Evolutionary conservation across 2,329 filamentous ascomycete genomes (phyloP), one percentile per base, ranked within the genome.

Genomic region (Neonectria ditissima): DNA sequence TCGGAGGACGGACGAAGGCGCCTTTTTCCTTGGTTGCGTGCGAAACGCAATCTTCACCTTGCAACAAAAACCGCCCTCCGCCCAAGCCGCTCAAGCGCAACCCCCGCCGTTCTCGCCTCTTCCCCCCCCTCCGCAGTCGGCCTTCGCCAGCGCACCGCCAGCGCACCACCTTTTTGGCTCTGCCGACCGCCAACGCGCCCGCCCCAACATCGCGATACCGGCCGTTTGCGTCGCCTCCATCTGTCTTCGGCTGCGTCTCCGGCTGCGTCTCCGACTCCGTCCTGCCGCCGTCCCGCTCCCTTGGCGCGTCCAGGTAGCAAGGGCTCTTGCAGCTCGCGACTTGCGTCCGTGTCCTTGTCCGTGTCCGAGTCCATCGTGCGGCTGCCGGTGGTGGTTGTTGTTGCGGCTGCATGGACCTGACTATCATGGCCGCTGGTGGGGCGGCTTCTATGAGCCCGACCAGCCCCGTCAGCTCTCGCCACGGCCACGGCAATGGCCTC

Each of bases 401-500:
- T 68, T 57, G 63, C 65, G 69, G 73, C 70, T 69, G 79, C 77
- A 85, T 85, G 83, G 83, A 85, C 73, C 78, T 82, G 72, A 79
- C 80, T 69, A 79, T 79, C 73, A 76, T 80, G 76, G 79, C 79
- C 74, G 79, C 78, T 72, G 78, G 80, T 76, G 82, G 81, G 76
- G 81, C 80, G 67, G 79, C 80, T 69, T 83, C 83, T 57, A 80
- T 82, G 75, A 87, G 84, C 75, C 85, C 85, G 74, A 86, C 84
- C 69, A 87, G 84, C 75, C 85, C 85, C 63, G 78, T 84, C 72
- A 86, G 83, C 76, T 80, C 82, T 69, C 83, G 84, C 68, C 82
- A 83, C 39, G 70, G 70, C 24, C 70, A 71, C 70, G 83, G 80
- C 67, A 83, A 81, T 67, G 82, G 80, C 66, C 70, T 73, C 59